phyloP scores from a whole-genome alignment of 768 basidiomycete species.

The Auricularia auricula-judae region DNA sequence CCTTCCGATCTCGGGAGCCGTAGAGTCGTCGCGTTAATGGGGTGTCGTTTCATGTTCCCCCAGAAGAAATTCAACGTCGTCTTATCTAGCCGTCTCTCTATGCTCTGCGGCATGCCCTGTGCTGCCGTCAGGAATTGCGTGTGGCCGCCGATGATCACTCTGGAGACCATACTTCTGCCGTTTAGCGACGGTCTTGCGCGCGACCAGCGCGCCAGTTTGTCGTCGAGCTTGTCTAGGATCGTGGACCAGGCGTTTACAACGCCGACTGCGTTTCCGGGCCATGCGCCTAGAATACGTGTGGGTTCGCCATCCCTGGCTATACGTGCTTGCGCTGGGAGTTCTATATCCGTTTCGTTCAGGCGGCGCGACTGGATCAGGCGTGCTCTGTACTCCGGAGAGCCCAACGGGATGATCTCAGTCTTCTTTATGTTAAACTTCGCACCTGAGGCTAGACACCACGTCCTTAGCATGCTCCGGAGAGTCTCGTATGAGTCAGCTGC shows the following conservation, averaged over 20 bases:
- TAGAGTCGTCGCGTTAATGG: conserved; percentile 3
- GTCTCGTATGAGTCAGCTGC: background rate
- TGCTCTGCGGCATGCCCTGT: conserved; percentile 24
- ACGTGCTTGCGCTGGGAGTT: conserved; percentile 12
- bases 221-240: conserved; percentile 17
- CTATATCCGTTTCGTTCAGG: background rate
- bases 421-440: conserved; percentile 14
- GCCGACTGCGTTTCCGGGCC: conserved; percentile 19
- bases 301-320: conserved; percentile 21
- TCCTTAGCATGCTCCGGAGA: background rate
- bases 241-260: conserved; percentile 16
- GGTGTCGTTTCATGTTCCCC: conserved; percentile 3
- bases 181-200: conserved; percentile 19
- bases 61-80: conserved; percentile 20
- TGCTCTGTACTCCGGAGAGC: conserved; percentile 12
- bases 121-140: conserved; percentile 26
- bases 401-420: conserved; percentile 28
- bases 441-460: background rate
- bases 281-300: conserved; percentile 22
- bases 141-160: conserved; percentile 19
- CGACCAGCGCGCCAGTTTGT: conserved; percentile 12
- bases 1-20: conserved; percentile 1
- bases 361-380: background rate
- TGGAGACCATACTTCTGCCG: conserved; percentile 15
- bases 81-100: conserved; percentile 14